Evolutionary conservation across 2,329 filamentous ascomycete genomes (phyloP), one percentile per base, ranked within the genome.

Genomic region (Chrysoporthe puriensis): DNA sequence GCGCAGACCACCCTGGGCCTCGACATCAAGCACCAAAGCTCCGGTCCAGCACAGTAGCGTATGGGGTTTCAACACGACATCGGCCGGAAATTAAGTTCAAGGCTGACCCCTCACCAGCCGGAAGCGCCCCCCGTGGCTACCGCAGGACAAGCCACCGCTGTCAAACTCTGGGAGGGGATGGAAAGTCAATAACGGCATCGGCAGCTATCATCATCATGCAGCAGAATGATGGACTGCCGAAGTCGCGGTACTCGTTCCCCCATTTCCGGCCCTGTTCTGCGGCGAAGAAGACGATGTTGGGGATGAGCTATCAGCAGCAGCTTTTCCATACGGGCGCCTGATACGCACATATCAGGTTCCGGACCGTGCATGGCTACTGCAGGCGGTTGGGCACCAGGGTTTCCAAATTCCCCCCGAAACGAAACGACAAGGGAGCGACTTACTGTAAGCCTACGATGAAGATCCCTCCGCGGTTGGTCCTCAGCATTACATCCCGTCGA

Each of bases 111-210:
- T 64, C 67, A 61, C 21, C 54, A 43, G 16, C 63, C 64, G 67
- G 67, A 64, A 64, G 59, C 56, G 9, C 16, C 57, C 48, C 40
- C 44, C 54, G 64, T 52, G 40, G 18, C 26, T 56, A 58, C 64
- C 50, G 64, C 56, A 66, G 44, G 52, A 63, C 64, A 64, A 69
- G 67, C 57, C 67, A 69, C 59, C 64, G 67, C 64, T 69, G 67
- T 66, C 64, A 52, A 63, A 50, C 50, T 43, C 48, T 34, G 44
- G 57, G 48, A 62, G 58, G 59, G 50, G 50, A 43, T 56, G 16
- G 18, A 59, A 57, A 59, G 56, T n/a, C 32, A 62, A 62, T 52
- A 40, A 46, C 62, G 57, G 36, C 13, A 44, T 16, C 26, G 43
- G 50, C 63, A 54, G 42, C 36, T 16, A 54, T 40, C 56, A 36